phyloP scores from a whole-genome alignment of 352 stramenopile genomes.

The Hyaloperonospora brassicae region DNA sequence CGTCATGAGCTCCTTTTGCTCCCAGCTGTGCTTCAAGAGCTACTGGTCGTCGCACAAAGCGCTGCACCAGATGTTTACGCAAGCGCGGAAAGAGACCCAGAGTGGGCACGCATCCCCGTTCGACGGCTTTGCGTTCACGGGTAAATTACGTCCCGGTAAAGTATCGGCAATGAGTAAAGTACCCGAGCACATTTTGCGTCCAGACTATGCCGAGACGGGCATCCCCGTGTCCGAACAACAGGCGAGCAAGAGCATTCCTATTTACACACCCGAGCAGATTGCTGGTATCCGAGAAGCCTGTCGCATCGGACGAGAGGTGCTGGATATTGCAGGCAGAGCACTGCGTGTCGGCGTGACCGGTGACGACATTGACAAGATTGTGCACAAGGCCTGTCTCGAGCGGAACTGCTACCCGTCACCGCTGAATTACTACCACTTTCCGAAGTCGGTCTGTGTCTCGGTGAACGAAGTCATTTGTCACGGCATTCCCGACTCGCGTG shows the following conservation, averaged over 20 bases:
- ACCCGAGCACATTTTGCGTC: constrained; percentile 67
- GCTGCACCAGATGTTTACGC: constrained; percentile 92
- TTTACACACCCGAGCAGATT: constrained; percentile 92
- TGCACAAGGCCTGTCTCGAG: constrained; percentile 90
- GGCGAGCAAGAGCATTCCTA: constrained; percentile 73
- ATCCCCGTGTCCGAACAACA: constrained; percentile 61
- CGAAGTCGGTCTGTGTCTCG: constrained; percentile 86
- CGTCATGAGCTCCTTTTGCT: constrained; percentile 88
- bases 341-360: constrained; percentile 89
- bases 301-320: constrained; percentile 85
- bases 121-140: constrained; percentile 78
- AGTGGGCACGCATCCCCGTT: constrained; percentile 29
- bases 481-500: constrained; percentile 94
- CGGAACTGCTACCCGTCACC: constrained; percentile 93
- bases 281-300: constrained; percentile 89
- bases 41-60: constrained; percentile 94
- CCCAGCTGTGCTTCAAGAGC: constrained; percentile 94
- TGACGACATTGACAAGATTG: constrained; percentile 95
- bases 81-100: constrained; percentile 23
- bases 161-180: constrained; percentile 72
- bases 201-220: constrained; percentile 89
- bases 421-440: constrained; percentile 97
- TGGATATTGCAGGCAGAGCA: constrained; percentile 89
- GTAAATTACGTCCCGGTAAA: constrained; percentile 69
- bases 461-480: constrained; percentile 97